Conservation (phyloP, 164 flowering plant genomes). For the Amborella trichopoda region DNA sequence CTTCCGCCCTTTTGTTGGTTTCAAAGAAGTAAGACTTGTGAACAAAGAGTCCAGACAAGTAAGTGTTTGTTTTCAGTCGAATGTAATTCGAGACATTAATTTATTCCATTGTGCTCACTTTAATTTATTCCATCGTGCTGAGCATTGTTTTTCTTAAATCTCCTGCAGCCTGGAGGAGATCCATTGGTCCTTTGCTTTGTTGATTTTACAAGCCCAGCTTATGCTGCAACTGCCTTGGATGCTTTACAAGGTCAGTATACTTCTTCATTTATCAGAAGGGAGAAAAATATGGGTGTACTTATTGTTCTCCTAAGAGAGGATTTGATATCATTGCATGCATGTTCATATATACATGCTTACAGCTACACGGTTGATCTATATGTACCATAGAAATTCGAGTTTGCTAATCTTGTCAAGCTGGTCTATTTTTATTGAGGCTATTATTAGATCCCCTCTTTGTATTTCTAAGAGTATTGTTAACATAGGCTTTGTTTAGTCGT, state of each 20-base stretch:
- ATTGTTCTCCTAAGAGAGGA: not conserved
- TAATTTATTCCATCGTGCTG: too few species aligned
- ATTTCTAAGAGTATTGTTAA: too few species aligned
- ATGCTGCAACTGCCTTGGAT: constrained; percentile 81
- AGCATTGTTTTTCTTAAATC: too few species aligned
- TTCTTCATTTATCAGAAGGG: not conserved
- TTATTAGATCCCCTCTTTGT: too few species aligned
- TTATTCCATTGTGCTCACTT: too few species aligned
- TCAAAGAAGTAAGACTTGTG: constrained; percentile 87
- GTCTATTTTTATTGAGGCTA: too few species aligned
- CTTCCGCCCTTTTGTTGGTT: constrained; percentile 96
- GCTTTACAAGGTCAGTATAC: constrained; percentile 74
- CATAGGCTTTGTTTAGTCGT: too few species aligned
- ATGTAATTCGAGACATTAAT: too few species aligned
- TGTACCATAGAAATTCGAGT: not conserved
- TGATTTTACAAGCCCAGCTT: constrained; percentile 66
- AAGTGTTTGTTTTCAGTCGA: too few species aligned
- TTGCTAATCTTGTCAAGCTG: too few species aligned
- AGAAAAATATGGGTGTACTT: not conserved
- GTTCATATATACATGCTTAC: not conserved
- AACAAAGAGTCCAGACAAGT: constrained; percentile 80
- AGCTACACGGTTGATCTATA: not conserved
- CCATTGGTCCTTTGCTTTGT: constrained; percentile 85
- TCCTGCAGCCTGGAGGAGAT: constrained; percentile 83
- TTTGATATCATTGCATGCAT: not conserved